These are phyloP conservation scores for Ulmus americana DNA, from an alignment of 331 rosid species.

Conservation along the genomic window DNA sequence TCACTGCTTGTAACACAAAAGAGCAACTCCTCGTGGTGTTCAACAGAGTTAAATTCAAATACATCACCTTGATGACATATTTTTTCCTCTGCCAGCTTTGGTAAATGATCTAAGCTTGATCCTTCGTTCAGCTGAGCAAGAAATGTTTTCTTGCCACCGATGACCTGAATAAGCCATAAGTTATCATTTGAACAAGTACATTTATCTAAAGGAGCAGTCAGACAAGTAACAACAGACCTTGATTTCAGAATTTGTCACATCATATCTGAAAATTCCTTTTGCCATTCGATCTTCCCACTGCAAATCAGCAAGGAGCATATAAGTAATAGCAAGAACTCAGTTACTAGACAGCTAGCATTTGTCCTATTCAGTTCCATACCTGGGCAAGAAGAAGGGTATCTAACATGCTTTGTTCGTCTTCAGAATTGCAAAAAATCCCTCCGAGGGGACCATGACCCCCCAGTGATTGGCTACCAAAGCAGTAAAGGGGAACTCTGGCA, in stretches of 20 bases:
- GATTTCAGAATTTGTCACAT: conserved; percentile 37
- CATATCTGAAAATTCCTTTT: conserved; percentile 34
- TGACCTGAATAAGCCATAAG: conserved; percentile 20
- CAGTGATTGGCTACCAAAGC: conserved; percentile 19
- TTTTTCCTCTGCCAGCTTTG: conserved; percentile 6
- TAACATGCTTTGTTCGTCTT: conserved; percentile 25
- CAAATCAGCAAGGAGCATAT: conserved; percentile 3
- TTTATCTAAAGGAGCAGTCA: neutral
- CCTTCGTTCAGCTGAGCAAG: conserved; percentile 38
- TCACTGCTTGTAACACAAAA: conserved; percentile 30
- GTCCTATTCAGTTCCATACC: conserved; percentile 7
- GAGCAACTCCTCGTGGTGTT: conserved; percentile 25
- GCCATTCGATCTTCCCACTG: conserved; percentile 40
- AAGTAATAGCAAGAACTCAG: neutral
- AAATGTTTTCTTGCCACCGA: conserved; percentile 30
- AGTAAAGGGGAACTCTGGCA: conserved; percentile 28
- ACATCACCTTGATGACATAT: conserved; percentile 13
- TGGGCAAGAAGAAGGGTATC: conserved; percentile 36
- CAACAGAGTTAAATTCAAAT: conserved; percentile 13
- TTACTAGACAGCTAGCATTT: neutral
- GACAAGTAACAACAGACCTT: conserved; percentile 22
- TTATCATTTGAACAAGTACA: conserved; percentile 1
- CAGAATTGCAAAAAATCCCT: conserved; percentile 9
- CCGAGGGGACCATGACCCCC: conserved; percentile 10
- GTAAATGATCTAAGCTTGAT: conserved; percentile 12